Percentiles rank a stretch among this genome's conserved stretches.
phyloP scores from a whole-genome alignment of 192 early-diverging fungal species.

The Coemansia interrupta region DNA sequence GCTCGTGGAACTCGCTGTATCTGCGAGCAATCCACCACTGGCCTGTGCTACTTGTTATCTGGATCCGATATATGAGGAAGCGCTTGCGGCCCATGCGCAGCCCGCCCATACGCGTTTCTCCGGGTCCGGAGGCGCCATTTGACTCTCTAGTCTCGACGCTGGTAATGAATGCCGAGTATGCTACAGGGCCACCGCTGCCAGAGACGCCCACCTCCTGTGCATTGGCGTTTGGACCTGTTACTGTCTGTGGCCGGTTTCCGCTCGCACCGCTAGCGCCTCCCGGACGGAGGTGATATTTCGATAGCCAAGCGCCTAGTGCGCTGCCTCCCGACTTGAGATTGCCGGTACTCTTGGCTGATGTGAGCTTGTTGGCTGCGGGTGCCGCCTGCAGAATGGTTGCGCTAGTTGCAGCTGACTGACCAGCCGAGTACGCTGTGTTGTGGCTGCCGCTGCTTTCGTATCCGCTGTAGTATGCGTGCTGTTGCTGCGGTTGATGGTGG shows the following conservation, averaged over 20 bases:
- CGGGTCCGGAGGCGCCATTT: slow-evolving; percentile 6
- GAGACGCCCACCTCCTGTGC: neutral
- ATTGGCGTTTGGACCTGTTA: neutral
- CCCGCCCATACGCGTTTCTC: slow-evolving; percentile 41
- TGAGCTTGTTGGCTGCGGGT: slow-evolving; percentile 11
- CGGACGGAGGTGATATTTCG: slow-evolving; percentile 39
- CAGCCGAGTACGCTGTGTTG: slow-evolving; percentile 16
- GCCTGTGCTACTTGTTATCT: slow-evolving; percentile 32
- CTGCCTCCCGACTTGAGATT: slow-evolving; percentile 38
- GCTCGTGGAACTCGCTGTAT: slow-evolving; percentile 49
- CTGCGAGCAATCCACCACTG: slow-evolving; percentile 47
- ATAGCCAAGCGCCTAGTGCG: slow-evolving; percentile 43
- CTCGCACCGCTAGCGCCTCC: slow-evolving; percentile 9
- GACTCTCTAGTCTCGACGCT: slow-evolving; percentile 45
- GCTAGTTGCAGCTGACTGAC: slow-evolving; percentile 37
- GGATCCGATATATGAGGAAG: slow-evolving; percentile 46
- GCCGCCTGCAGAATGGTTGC: slow-evolving; percentile 31
- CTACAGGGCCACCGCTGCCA: slow-evolving; percentile 7
- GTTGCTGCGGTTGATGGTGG: slow-evolving; percentile 5
- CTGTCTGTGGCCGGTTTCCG: neutral
- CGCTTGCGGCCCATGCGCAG: slow-evolving; percentile 49
- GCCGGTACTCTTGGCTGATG: slow-evolving; percentile 33
- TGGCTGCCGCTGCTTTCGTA: neutral
- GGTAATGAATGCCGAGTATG: slow-evolving; percentile 33
- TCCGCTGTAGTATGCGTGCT: neutral